Base-by-base conservation (phyloP, 176 grass and related monocot genomes). In the Zea luxurians region DNA sequence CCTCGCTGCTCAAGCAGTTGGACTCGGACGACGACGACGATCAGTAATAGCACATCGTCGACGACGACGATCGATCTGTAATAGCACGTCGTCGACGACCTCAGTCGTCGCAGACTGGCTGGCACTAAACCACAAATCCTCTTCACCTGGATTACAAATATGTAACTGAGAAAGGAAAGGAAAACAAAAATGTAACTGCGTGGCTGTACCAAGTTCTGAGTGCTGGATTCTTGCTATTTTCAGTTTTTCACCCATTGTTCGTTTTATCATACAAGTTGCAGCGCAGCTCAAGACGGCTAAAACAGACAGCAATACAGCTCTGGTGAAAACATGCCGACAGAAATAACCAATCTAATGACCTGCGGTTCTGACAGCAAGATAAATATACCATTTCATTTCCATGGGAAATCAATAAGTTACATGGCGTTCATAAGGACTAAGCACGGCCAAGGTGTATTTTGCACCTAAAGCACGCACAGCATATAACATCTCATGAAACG, bases 1-100 rank as follows among this genome's bases (percentile, higher is more conserved):
- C n/a, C 1, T 43, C 16, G 10, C 80, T 97, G 77, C 81, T 92
- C 61, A 83, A 84, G 53, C 63, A 78, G 54, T 49, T 83, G 17
- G 48, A 66, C 35, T 16, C 90, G 10, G 71, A 76, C 17, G 69
- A 59, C 4, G 74, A 60, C 5, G 86, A 91, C 9, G 73, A 87
- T 4, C 70, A 79, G 73, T 75, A 61, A 80, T 69, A 68, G 41
- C 53, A 34, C 34, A 2, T 53, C 5, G 4, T 52, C 13, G 72
- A 49, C 4, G 73, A 48, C 5, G 84, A 89, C 12, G 74, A 87
- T 3, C 27, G 27, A 27, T 27, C 0, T 27, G 27, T 27, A 27
- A 27, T 27, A 27, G 27, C 27, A 27, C 27, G 27, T 27, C 27
- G 27, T 27, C 27, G 27, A 27, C 27, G 27, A 27, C 49, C 3